phyloP scores from a whole-genome alignment of 345 rosid genomes.

The Eucalyptus erythrocorys region DNA sequence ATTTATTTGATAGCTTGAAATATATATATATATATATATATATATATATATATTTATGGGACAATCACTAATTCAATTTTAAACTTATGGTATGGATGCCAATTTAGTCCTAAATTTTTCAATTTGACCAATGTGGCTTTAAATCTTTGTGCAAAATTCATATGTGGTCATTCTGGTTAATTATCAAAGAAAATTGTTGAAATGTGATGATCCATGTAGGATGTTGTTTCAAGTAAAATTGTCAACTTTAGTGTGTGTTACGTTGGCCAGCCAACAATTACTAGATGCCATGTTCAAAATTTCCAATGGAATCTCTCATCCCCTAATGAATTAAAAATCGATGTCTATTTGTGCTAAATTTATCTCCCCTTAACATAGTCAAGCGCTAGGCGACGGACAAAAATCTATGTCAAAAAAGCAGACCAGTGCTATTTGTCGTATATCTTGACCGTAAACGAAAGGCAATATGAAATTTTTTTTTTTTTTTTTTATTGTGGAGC shows the following conservation, averaged over 20 bases:
- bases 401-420: too few species aligned
- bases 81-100: background rate
- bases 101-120: background rate
- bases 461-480: too few species aligned
- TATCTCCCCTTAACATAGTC: too few species aligned
- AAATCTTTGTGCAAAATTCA: background rate
- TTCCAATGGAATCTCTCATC: background rate
- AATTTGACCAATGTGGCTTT: background rate
- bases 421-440: background rate
- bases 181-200: background rate
- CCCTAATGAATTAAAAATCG: too few species aligned
- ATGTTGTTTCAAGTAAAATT: background rate
- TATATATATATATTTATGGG: background rate
- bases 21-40: background rate
- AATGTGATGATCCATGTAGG: background rate
- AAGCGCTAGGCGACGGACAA: background rate
- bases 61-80: background rate
- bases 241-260: background rate
- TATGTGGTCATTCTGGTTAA: fast-evolving
- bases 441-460: too few species aligned
- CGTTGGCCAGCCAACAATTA: fast-evolving
- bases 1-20: background rate
- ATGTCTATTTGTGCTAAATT: too few species aligned
- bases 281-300: background rate
- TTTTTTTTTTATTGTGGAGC: background rate